These are phyloP conservation scores for Seiridium cupressi DNA, from an alignment of 2,329 filamentous ascomycete genomes.

Conservation along the genomic window DNA sequence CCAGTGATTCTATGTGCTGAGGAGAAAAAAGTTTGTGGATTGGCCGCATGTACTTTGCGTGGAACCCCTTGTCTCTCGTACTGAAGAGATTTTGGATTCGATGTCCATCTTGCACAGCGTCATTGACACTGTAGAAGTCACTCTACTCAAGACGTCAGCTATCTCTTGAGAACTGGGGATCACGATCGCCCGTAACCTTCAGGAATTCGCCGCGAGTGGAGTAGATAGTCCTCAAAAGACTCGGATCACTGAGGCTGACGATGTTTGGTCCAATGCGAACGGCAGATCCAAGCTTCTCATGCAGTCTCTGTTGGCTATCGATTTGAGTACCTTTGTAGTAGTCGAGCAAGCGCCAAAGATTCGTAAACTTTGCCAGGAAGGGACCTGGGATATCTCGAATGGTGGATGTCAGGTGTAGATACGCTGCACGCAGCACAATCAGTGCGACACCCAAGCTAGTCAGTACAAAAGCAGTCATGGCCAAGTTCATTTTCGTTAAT, in stretches of 20 bases:
- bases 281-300: slow-evolving; percentile 8
- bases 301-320: background rate
- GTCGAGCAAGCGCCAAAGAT: slow-evolving; percentile 9
- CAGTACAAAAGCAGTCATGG: background rate
- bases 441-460: background rate
- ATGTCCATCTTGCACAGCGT: background rate
- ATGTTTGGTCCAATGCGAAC: slow-evolving; percentile 10
- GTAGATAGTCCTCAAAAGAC: slow-evolving; percentile 3
- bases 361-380: slow-evolving; percentile 11
- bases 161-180: background rate
- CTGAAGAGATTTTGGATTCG: background rate
- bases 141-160: background rate
- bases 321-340: background rate
- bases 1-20: slow-evolving; percentile 22
- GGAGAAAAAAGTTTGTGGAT: slow-evolving; percentile 34
- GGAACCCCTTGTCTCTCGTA: background rate
- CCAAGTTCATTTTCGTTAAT: background rate
- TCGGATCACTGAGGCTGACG: background rate
- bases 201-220: slow-evolving; percentile 19
- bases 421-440: background rate
- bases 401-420: background rate
- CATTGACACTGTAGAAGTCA: background rate
- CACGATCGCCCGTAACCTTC: background rate
- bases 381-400: slow-evolving; percentile 7
- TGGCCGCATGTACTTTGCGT: slow-evolving; percentile 16